Percentiles rank a stretch among this genome's conserved stretches.
Evolutionary conservation across 2,329 filamentous ascomycete species (phyloP).

Genomic region (Colletotrichum caudatum): DNA sequence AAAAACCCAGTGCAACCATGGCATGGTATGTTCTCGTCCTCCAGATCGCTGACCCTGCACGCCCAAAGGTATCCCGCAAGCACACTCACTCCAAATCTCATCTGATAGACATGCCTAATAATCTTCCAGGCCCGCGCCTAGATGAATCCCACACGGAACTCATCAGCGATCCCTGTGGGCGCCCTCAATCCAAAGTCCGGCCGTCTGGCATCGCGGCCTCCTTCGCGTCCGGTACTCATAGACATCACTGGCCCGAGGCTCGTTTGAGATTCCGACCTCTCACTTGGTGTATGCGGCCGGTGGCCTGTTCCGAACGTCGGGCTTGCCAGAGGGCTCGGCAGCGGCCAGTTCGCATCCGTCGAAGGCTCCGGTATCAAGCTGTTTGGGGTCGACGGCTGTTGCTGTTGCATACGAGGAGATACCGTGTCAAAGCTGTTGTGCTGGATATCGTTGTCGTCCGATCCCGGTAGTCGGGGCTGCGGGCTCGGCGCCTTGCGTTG

Average conservation of each 20-base stretch:
- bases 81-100: not conserved
- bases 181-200: constrained; percentile 41
- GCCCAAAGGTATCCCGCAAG: constrained; percentile 13
- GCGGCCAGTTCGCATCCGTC: constrained; percentile 35
- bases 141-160: constrained; percentile 42
- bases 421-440: constrained; percentile 32
- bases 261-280: constrained; percentile 25
- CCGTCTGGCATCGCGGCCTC: constrained; percentile 12
- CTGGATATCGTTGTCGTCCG: constrained; percentile 31
- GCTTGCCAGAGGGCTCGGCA: constrained; percentile 37
- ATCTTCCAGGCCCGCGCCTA: not conserved
- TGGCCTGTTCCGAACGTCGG: constrained; percentile 34
- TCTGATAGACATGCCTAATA: not conserved
- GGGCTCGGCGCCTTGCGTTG: constrained; percentile 38
- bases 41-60: constrained; percentile 5
- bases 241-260: constrained; percentile 21
- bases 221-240: not conserved
- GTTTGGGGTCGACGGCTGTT: constrained; percentile 26
- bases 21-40: constrained; percentile 10
- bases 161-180: constrained; percentile 42
- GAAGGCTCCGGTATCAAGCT: constrained; percentile 19
- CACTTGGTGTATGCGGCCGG: constrained; percentile 33
- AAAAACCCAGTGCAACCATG: not conserved
- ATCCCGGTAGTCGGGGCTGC: constrained; percentile 13
- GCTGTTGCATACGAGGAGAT: constrained; percentile 32